Percentiles rank a stretch among this genome's conserved stretches.
phyloP scores from a whole-genome alignment of 352 stramenopile species.

The Phytopythium aichiense region DNA sequence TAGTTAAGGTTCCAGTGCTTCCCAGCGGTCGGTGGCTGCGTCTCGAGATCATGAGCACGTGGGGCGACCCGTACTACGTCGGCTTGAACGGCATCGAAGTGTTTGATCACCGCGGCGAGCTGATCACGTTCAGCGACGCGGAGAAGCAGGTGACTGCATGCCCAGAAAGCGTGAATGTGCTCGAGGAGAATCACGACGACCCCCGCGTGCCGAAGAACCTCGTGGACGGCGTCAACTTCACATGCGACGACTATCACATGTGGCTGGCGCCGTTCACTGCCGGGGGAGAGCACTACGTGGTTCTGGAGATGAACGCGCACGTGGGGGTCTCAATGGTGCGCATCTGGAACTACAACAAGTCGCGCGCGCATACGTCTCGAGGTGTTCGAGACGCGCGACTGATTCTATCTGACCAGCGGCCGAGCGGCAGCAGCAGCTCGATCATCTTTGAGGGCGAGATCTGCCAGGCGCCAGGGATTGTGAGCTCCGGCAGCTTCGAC shows the following conservation, averaged over 20 bases:
- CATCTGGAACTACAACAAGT: conserved; percentile 94
- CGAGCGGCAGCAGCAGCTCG: background rate
- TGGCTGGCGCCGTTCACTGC: conserved; percentile 84
- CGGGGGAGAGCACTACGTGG: conserved; percentile 48
- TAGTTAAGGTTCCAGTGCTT: conserved; percentile 49
- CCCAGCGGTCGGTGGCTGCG: conserved; percentile 53
- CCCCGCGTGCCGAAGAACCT: conserved; percentile 65
- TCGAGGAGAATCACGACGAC: conserved; percentile 86
- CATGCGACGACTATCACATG: conserved; percentile 89
- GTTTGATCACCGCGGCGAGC: conserved; percentile 67
- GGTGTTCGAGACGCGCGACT: conserved; percentile 60
- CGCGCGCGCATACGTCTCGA: conserved; percentile 72
- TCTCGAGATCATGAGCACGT: conserved; percentile 83
- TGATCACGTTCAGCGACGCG: conserved; percentile 46
- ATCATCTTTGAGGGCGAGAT: conserved; percentile 88
- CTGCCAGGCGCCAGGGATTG: conserved; percentile 55
- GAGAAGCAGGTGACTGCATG: conserved; percentile 50
- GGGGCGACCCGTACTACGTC: conserved; percentile 89
- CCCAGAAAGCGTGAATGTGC: conserved; percentile 83
- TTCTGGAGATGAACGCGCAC: conserved; percentile 37
- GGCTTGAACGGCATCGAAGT: conserved; percentile 88
- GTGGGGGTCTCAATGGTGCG: conserved; percentile 75
- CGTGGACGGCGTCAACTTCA: conserved; percentile 86
- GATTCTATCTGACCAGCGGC: conserved; percentile 16
- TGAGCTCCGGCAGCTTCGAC: conserved; percentile 45